Base-by-base conservation (phyloP, 306 rosid species). In the Urtica urens region DNA sequence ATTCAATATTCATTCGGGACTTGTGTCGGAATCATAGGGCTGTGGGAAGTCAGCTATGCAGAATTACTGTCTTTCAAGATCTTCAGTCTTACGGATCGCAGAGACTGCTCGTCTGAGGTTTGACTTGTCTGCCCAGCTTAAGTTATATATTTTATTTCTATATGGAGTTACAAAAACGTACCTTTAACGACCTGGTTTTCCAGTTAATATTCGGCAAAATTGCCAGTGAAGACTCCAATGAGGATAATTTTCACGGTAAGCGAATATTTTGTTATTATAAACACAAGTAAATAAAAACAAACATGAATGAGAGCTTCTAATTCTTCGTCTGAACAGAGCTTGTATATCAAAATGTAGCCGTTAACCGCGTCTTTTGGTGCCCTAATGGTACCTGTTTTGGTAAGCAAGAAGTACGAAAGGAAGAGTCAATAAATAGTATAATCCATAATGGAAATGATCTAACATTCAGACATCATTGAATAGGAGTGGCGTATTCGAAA, bases 401-500 rank as follows among this genome's bases (percentile, higher is more conserved):
- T 86, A 62, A 66, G 78, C 43, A n/a, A n/a, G n/a, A n/a, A n/a
- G n/a, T n/a, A 59, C 38, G n/a, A 11, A 38, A 51, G 35, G 34
- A 6, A 23, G 34, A 42, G 43, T 17, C 37, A 38, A 42, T 1
- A 31, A 24, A 34, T 30, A 30, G 21, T 31, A 22, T 10, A 34
- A 3, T 16, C 53, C 23, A 10, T 56, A 2, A 26, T 57, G 51
- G 29, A n/a, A n/a, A n/a, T n/a, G n/a, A n/a, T n/a, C n/a, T n/a
- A n/a, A n/a, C n/a, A n/a, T n/a, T n/a, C n/a, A n/a, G n/a, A 21
- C 13, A 17, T 10, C 35, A 9, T 46, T 29, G 35, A 17, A 46
- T 68, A 86, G 95, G 95, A 21, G 86, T 81, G 64, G 87, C 93
- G 23, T 78, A 75, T 65, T 85, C 95, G 9, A 78, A 86, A 75